A percentile compares a stretch with the other conserved stretches of the same genome.
phyloP scores from a whole-genome alignment of 1,284 basidiomycete genomes.

The Somion occarium region DNA sequence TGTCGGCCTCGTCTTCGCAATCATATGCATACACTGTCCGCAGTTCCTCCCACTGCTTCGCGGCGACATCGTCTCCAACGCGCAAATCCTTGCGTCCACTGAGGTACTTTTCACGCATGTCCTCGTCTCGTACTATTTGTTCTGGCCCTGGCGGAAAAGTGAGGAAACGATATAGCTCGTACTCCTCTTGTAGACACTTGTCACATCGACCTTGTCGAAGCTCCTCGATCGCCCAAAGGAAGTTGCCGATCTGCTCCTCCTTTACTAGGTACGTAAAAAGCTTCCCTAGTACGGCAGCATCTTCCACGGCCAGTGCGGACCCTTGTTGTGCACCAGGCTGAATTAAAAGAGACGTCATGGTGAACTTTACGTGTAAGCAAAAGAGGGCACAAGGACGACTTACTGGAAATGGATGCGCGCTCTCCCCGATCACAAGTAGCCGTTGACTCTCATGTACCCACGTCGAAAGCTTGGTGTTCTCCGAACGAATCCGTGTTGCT shows the following conservation, averaged over 20 bases:
- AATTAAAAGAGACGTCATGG: not conserved
- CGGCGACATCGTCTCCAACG: conserved; percentile 13
- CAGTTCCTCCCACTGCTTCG: conserved; percentile 20
- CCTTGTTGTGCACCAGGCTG: conserved; percentile 51
- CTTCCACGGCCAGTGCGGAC: conserved; percentile 48
- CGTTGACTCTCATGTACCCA: conserved; percentile 23
- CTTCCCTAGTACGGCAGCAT: conserved; percentile 51
- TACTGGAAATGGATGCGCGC: conserved; percentile 50
- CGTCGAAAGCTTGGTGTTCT: conserved; percentile 17
- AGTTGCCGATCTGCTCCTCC: conserved; percentile 44
- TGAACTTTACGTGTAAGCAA: not conserved
- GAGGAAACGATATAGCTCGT: conserved; percentile 16
- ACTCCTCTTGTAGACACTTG: conserved; percentile 14
- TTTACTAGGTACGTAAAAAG: conserved; percentile 50
- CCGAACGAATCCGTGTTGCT: conserved; percentile 11
- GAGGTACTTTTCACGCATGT: conserved; percentile 13
- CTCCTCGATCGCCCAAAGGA: conserved; percentile 50
- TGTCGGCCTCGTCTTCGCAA: conserved; percentile 32
- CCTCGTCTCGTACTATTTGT: conserved; percentile 13
- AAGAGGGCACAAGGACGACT: conserved; percentile 15
- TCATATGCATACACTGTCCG: conserved; percentile 29
- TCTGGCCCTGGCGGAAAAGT: conserved; percentile 10
- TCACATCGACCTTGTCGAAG: conserved; percentile 27
- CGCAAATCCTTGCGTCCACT: conserved; percentile 10
- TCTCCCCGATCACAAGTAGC: conserved; percentile 28